Base-by-base conservation (phyloP, 805 yeast species). In the Candida peoriensis region DNA sequence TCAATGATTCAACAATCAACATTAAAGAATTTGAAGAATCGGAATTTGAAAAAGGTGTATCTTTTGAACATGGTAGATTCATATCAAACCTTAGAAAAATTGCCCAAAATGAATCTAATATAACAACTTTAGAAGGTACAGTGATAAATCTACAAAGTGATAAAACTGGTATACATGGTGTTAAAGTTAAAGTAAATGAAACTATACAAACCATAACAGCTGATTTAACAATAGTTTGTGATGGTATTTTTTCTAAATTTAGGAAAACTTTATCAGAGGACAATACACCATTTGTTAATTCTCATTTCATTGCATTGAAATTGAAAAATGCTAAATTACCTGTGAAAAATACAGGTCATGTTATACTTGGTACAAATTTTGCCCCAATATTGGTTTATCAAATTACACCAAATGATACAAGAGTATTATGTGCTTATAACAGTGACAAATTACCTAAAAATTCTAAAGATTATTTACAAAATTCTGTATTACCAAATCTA, bases 231-330 rank as follows among this genome's bases (percentile, higher is more conserved):
- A 68, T 88, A 20, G 74, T 83, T 31, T 86, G 95, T 54, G 98
- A 93, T 60, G 98, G 98, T 40, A 89, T 90, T 38, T 87, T 86
- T 54, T 89, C 97, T 38, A 88, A 81, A 59, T 87, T 90, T 66
- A 74, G 98, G 57, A 84, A 77, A 56, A 81, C 79, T 39, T 68
- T 84, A 32, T 64, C 76, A 15, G 59, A 70, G n/a, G 66, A 69
- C 21, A 74, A 76, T 46, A 69, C 72, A 16, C 94, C 97, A 10
- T 49, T 57, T 1, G 73, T 85, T 15, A 83, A 79, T 15, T 86
- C 96, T 8, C 84, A 90, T 52, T 93, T 93, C 58, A 81, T 88
- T 15, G 97, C 96, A 4, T 63, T 93, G 48, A 76, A 82, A 32
- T 66, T 93, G 43, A 66, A 71, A 43, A 66, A 90, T 55, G 89